Base-by-base conservation (phyloP, 1,139 yeast genomes). In the Entelexis paramagnoliae region DNA sequence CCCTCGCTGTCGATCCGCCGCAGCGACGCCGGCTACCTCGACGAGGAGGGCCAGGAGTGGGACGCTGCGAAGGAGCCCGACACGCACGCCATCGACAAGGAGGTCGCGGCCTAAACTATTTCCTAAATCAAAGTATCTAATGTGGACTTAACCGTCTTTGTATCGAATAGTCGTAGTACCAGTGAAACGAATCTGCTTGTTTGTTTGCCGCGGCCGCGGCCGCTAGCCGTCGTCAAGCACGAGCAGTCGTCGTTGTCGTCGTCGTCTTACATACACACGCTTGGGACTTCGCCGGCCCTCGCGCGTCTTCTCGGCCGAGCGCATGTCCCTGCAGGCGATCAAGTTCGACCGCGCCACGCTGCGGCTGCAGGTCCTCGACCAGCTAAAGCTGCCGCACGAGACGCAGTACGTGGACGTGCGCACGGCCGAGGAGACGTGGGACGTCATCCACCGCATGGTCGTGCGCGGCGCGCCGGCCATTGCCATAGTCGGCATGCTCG, bases 401-500 rank as follows among this genome's bases (percentile, higher is more conserved):
- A 78, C 94, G 1, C 73, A 72, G 39, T 91, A 86, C 65, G 71
- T 88, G 29, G 65, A 74, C 1, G 77, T 91, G 54, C 59, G 68
- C 33, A 71, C 76, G 29, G 76, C 83, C 38, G 77, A 77, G 49
- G 93, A 83, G 68, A 97, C 95, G 3, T 87, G 70, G 66, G 73
- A 74, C 26, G 95, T 88, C 19, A 91, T 91, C 65, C 82, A 81
- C 64, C 74, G 74, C 55, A 91, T 91, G 98, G 88, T 85, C 63
- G 97, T 93, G 5, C 77, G 98, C 65, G 98, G 98, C 22, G 98
- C 98, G 0, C 98, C 98, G 0, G 97, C 97, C 2, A 91, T 91
- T 63, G 97, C 97, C 54, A 85, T 91, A 53, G 96, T 91, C 3
- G 97, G 96, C 11, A 81, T 89, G 1, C 75, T 88, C 55, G 77